These are phyloP conservation scores for Medicago truncatula DNA, from an alignment of 306 rosid genomes.

Conservation along the genomic window MtrunA17r5.0-ANR NC_053044.1:56266001-56266500, in stretches of 20 bases:
- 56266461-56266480: constrained; percentile 53
- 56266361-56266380: constrained; percentile 37
- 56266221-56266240: constrained; percentile 39
- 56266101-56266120: constrained; percentile 51
- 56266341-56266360: constrained; percentile 41
- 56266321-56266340: constrained; percentile 46
- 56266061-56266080: constrained; percentile 46
- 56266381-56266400: constrained; percentile 41
- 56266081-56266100: constrained; percentile 46
- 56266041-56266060: constrained; percentile 36
- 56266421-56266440: constrained; percentile 49
- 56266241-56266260: constrained; percentile 48
- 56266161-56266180: constrained; percentile 42
- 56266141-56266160: constrained; percentile 51
- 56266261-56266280: constrained; percentile 50
- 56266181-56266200: constrained; percentile 36
- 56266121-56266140: constrained; percentile 50
- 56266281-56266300: constrained; percentile 52
- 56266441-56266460: constrained; percentile 53
- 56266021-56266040: constrained; percentile 27
- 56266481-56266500: constrained; percentile 46
- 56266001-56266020: constrained; percentile 40
- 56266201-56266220: constrained; percentile 36
- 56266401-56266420: constrained; percentile 45
- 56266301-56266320: constrained; percentile 54